A percentile compares a stretch with the other conserved stretches of the same genome.
phyloP scores from a whole-genome alignment of 768 basidiomycete genomes.

The Amanita fuliginea region DNA sequence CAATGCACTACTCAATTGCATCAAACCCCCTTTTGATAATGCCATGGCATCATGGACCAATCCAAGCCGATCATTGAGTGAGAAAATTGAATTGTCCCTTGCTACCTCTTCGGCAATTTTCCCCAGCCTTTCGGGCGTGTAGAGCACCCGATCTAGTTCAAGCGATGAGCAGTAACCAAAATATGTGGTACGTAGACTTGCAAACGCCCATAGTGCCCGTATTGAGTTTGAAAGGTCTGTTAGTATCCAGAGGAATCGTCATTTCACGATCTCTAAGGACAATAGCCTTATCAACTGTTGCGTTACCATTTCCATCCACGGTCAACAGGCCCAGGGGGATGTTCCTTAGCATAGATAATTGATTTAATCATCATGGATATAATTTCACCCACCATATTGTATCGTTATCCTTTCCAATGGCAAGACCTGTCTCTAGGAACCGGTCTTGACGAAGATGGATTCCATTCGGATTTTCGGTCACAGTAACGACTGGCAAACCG shows the following conservation, averaged over 20 bases:
- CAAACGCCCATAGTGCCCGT: constrained; percentile 84
- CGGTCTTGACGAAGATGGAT: constrained; percentile 83
- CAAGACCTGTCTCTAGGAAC: constrained; percentile 79
- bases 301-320: constrained; percentile 45
- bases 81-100: constrained; percentile 52
- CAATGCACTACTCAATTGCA: constrained; percentile 67
- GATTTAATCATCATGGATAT: neutral
- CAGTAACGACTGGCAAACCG: constrained; percentile 86
- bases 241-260: constrained; percentile 60
- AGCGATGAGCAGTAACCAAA: constrained; percentile 2
- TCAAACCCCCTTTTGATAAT: constrained; percentile 72
- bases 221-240: constrained; percentile 81
- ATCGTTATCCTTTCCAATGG: constrained; percentile 72
- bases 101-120: constrained; percentile 75
- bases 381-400: constrained; percentile 58
- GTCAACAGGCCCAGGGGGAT: constrained; percentile 71
- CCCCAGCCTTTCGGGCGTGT: constrained; percentile 67
- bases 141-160: constrained; percentile 67
- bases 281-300: constrained; percentile 44
- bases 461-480: constrained; percentile 63
- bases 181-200: constrained; percentile 25
- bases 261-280: constrained; percentile 63
- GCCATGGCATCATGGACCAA: constrained; percentile 76
- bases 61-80: constrained; percentile 81
- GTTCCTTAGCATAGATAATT: constrained; percentile 36